Percentiles rank a stretch among this genome's conserved stretches.
phyloP scores from a whole-genome alignment of 768 basidiomycete genomes.

The Imleria badia region DNA sequence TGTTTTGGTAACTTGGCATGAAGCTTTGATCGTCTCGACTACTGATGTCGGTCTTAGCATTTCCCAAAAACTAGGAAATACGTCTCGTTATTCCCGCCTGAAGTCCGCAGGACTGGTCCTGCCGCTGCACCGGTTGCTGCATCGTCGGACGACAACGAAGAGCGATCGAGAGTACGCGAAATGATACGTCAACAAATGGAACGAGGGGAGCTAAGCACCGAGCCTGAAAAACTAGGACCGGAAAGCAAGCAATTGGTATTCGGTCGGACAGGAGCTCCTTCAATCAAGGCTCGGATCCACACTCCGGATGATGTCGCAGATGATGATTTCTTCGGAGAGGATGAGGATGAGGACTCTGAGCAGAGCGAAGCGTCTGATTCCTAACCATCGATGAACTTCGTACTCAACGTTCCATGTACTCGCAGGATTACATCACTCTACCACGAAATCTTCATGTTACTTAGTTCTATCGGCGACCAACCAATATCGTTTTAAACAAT shows the following conservation, averaged over 20 bases:
- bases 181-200: slow-evolving; percentile 64
- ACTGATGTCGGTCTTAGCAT: slow-evolving; percentile 47
- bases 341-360: slow-evolving; percentile 19
- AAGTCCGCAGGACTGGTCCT: slow-evolving; percentile 34
- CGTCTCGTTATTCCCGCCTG: slow-evolving; percentile 84
- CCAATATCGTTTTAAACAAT: no score
- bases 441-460: no score
- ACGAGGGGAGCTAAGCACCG: slow-evolving; percentile 51
- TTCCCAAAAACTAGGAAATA: slow-evolving; percentile 88
- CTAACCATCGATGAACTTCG: background rate
- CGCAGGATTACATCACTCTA: slow-evolving; percentile 55
- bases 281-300: slow-evolving; percentile 2
- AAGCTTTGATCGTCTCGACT: background rate
- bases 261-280: slow-evolving; percentile 1
- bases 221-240: slow-evolving; percentile 50
- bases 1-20: slow-evolving; percentile 56
- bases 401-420: slow-evolving; percentile 55
- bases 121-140: slow-evolving; percentile 6
- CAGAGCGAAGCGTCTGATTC: slow-evolving; percentile 17
- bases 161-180: slow-evolving; percentile 55
- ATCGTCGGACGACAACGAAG: slow-evolving; percentile 38
- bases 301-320: slow-evolving; percentile 10
- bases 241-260: slow-evolving; percentile 3
- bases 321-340: slow-evolving; percentile 33
- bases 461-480: no score